These are phyloP conservation scores for Blastomyces emzantsi DNA, from an alignment of 2,329 filamentous ascomycete genomes.

Conservation along the genomic window DNA sequence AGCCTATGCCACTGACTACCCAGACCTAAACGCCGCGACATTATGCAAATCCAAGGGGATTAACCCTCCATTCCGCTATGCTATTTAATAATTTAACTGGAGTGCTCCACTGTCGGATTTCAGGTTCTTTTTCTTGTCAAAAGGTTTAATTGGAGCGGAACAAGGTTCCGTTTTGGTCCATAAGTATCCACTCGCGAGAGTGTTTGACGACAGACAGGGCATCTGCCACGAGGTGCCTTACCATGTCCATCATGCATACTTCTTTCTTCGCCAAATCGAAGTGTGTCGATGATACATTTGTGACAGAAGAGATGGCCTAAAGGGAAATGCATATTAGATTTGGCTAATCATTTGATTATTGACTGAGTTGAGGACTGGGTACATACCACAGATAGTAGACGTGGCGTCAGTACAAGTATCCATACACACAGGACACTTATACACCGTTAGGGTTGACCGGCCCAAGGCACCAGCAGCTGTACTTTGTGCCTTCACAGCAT, in stretches of 20 bases:
- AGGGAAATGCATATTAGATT: background rate
- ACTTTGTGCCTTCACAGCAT: slow-evolving; percentile 41
- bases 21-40: background rate
- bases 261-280: slow-evolving; percentile 47
- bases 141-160: slow-evolving; percentile 33
- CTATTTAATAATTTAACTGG: background rate
- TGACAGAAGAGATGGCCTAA: slow-evolving; percentile 57
- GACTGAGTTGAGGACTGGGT: background rate
- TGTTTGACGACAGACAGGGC: slow-evolving; percentile 38
- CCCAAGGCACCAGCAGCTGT: slow-evolving; percentile 20
- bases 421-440: slow-evolving; percentile 56
- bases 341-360: background rate
- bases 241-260: slow-evolving; percentile 28
- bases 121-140: slow-evolving; percentile 22
- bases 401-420: slow-evolving; percentile 52
- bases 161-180: slow-evolving; percentile 29
- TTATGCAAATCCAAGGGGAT: background rate
- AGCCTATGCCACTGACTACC: background rate
- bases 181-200: slow-evolving; percentile 30
- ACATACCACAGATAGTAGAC: slow-evolving; percentile 51
- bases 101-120: background rate
- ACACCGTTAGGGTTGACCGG: slow-evolving; percentile 37
- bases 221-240: slow-evolving; percentile 31
- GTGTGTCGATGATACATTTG: slow-evolving; percentile 52
- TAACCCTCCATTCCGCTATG: background rate